Evolutionary conservation across 1,284 basidiomycete species (phyloP).

Genomic region (Anthracocystis panici-leucophaei): DNA sequence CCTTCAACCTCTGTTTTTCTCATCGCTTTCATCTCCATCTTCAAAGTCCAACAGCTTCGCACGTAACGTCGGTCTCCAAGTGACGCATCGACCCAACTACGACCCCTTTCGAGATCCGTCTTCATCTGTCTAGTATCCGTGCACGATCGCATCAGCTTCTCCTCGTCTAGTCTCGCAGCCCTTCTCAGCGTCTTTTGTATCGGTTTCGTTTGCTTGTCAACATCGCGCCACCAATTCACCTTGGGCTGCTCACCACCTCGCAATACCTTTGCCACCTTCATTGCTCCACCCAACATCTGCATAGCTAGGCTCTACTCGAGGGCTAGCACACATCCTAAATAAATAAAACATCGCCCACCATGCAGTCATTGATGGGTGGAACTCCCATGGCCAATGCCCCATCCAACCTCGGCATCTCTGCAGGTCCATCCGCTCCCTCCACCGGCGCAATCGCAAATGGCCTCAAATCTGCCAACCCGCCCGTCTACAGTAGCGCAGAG

Average conservation of each 20-base stretch:
- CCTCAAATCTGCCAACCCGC: slow-evolving; percentile 22
- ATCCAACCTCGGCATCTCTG: slow-evolving; percentile 50
- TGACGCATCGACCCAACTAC: background rate
- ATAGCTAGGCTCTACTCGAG: background rate
- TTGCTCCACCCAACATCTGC: background rate
- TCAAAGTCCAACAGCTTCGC: background rate
- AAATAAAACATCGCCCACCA: slow-evolving; percentile 17
- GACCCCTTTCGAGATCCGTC: background rate
- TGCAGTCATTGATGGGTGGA: slow-evolving; percentile 53
- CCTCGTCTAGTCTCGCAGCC: background rate
- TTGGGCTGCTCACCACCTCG: too few species aligned
- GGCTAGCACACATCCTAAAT: background rate
- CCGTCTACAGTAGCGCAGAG: slow-evolving; percentile 33
- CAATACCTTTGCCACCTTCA: too few species aligned
- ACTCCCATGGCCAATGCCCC: slow-evolving; percentile 54
- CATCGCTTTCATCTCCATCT: slow-evolving; percentile 2
- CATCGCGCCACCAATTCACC: background rate
- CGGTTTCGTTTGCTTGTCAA: background rate
- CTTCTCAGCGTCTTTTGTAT: slow-evolving; percentile 3
- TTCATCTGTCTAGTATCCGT: background rate
- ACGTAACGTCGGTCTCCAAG: background rate
- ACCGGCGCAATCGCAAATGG: slow-evolving; percentile 15
- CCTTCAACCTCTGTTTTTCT: background rate
- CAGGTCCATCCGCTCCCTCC: slow-evolving; percentile 22
- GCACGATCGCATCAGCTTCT: slow-evolving; percentile 16